Percentiles rank a stretch among this genome's conserved stretches.
Conservation (phyloP, 108 stramenopile genomes). For the Pelagomonas calceolata region DNA sequence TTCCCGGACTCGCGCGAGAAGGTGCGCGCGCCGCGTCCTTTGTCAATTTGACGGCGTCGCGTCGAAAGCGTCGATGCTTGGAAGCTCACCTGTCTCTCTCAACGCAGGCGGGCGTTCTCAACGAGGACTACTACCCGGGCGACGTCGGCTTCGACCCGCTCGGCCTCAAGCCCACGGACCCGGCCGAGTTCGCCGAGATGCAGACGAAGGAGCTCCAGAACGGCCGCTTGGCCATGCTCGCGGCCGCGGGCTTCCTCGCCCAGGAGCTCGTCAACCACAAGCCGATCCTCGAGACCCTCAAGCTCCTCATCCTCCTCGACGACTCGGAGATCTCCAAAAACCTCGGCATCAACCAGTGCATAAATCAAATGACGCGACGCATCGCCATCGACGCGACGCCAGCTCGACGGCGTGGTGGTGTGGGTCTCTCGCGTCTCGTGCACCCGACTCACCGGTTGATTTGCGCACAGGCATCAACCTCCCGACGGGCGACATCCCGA, state of each 20-base stretch:
- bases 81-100: constrained; percentile 7
- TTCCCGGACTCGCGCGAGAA: constrained; percentile 46
- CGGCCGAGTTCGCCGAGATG: constrained; percentile 27
- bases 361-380: no score
- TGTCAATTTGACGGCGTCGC: constrained; percentile 23
- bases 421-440: no score
- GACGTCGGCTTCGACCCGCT: constrained; percentile 48
- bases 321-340: not conserved
- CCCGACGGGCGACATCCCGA: not conserved
- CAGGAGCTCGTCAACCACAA: constrained; percentile 22
- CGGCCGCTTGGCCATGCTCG: constrained; percentile 80
- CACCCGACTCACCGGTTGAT: no score
- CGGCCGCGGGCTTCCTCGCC: constrained; percentile 65
- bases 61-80: constrained; percentile 8
- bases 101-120: constrained; percentile 16
- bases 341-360: not conserved
- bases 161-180: constrained; percentile 39
- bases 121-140: constrained; percentile 53
- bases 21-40: no score
- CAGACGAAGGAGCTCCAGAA: constrained; percentile 52
- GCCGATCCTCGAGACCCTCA: not conserved
- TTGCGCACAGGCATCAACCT: no score
- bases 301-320: not conserved
- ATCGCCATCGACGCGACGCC: no score
- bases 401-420: no score